These are phyloP conservation scores for Xylaria sp. DNA, from an alignment of 2,329 filamentous ascomycete species.

Conservation along the genomic window DNA sequence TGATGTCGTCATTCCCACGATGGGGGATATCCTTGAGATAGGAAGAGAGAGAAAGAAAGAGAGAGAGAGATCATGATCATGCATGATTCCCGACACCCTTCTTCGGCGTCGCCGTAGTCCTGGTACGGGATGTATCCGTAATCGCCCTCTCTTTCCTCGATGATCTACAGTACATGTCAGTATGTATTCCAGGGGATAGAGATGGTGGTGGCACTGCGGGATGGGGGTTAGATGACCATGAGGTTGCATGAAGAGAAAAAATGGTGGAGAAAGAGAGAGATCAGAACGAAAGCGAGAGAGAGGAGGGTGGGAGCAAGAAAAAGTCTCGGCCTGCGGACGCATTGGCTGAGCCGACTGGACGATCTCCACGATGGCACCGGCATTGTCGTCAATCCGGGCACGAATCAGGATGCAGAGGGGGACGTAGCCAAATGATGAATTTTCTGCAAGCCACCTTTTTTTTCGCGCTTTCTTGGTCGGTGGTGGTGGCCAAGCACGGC, in stretches of 20 bases:
- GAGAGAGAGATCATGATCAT: background rate
- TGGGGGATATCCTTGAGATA: background rate
- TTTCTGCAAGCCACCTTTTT: constrained; percentile 4
- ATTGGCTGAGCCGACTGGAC: constrained; percentile 5
- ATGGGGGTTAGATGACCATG: constrained; percentile 10
- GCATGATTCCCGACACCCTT: background rate
- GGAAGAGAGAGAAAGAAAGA: no score
- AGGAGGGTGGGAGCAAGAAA: background rate
- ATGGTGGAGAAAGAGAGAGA: constrained; percentile 7
- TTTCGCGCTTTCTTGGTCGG: no score
- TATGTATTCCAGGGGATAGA: background rate
- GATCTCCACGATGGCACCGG: constrained; percentile 10
- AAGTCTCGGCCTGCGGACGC: background rate
- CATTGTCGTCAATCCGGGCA: constrained; percentile 20
- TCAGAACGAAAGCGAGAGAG: background rate
- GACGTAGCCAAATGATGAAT: background rate
- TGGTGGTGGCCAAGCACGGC: background rate
- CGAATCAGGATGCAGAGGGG: constrained; percentile 12
- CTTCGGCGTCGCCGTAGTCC: constrained; percentile 12
- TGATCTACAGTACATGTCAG: background rate
- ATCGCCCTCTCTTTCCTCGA: background rate
- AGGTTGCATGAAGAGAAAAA: constrained; percentile 12
- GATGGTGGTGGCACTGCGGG: constrained; percentile 5
- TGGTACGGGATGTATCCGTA: background rate
- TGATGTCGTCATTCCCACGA: constrained; percentile 3